Percentiles rank a stretch among this genome's conserved stretches.
Evolutionary conservation across 495 filamentous ascomycete genomes (phyloP).

Genomic region (Zalerion maritima): DNA sequence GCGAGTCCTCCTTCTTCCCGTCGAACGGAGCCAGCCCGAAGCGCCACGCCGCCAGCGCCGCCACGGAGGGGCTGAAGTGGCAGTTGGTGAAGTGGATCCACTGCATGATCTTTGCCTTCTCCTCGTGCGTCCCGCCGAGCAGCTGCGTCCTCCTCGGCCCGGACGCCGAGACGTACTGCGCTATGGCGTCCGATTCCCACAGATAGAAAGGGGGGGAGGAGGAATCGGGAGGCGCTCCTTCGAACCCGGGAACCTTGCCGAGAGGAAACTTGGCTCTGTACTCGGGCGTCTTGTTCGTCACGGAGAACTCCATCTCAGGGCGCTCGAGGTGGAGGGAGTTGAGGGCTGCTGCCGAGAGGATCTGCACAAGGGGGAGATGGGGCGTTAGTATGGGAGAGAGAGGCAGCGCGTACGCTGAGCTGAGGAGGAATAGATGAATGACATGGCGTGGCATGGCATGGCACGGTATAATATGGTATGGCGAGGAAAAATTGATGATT

Average conservation of each 20-base stretch:
- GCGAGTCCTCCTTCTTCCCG: no score
- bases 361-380: no score
- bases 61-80: no score
- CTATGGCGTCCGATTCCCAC: conserved; percentile 31
- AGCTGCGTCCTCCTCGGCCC: conserved; percentile 27
- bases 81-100: conserved; percentile 27
- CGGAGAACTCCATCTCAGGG: neutral
- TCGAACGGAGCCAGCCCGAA: no score
- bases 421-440: no score
- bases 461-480: no score
- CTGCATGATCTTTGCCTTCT: conserved; percentile 26
- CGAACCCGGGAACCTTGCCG: conserved; percentile 33
- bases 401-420: no score
- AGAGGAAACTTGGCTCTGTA: conserved; percentile 35
- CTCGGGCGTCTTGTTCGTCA: conserved; percentile 24
- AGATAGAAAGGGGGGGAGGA: conserved; percentile 21
- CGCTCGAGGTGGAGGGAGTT: neutral
- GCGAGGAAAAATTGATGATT: no score
- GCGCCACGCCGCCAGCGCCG: no score
- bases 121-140: conserved; percentile 20
- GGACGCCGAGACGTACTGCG: conserved; percentile 27
- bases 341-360: neutral
- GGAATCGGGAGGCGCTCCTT: no score
- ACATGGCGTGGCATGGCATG: no score
- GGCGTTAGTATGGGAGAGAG: no score